Percentiles rank a stretch among this genome's conserved stretches.
Conservation (phyloP, 768 basidiomycete genomes). For the Leccinum obscurum region DNA sequence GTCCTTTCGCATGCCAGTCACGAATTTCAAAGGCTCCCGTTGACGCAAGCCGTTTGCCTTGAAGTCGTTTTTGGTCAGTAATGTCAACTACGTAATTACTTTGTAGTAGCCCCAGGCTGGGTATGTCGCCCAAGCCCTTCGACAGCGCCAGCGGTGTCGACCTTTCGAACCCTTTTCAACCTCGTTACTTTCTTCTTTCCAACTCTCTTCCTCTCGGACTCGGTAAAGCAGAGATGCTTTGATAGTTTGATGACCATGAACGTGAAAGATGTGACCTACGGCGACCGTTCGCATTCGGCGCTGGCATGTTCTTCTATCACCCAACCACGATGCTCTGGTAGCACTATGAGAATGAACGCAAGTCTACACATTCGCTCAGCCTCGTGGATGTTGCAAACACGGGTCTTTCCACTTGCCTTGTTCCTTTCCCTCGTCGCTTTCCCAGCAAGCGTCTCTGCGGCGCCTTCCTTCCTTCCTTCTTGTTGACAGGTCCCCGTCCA, state of each 20-base stretch:
- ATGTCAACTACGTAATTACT: too few species aligned
- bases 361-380: not conserved
- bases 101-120: too few species aligned
- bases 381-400: slow-evolving; percentile 6
- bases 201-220: not conserved
- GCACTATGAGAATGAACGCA: not conserved
- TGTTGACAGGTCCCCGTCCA: not conserved
- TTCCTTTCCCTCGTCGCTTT: slow-evolving; percentile 8
- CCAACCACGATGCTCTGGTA: slow-evolving; percentile 9
- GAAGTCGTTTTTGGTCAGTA: too few species aligned
- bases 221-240: not conserved
- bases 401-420: not conserved
- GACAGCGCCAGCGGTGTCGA: slow-evolving; percentile 8
- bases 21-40: too few species aligned
- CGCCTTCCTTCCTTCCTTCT: slow-evolving; percentile 5
- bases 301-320: slow-evolving; percentile 3
- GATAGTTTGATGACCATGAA: slow-evolving; percentile 9
- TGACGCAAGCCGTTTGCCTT: too few species aligned
- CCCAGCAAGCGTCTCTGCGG: slow-evolving; percentile 7
- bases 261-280: not conserved
- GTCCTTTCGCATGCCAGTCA: too few species aligned
- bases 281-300: not conserved
- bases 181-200: not conserved
- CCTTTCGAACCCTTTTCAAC: slow-evolving; percentile 10
- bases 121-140: not conserved